Evolutionary conservation across 2,329 filamentous ascomycete genomes (phyloP).

Genomic region (Monilinia laxa): DNA sequence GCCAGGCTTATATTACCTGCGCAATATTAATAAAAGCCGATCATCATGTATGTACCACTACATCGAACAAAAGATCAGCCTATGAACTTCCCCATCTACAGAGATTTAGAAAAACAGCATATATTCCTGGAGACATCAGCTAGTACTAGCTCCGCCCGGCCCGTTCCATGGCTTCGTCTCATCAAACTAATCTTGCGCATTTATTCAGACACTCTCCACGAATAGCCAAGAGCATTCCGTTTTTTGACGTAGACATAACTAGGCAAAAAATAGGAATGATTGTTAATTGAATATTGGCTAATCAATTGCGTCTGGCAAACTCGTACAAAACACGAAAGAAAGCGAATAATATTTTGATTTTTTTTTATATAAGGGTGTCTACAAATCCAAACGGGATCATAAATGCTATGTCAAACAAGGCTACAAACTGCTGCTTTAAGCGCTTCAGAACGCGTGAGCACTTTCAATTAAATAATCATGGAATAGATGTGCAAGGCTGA

Average conservation of each 20-base stretch:
- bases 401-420: background rate
- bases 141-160: background rate
- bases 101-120: background rate
- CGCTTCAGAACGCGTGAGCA: background rate
- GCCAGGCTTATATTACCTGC: background rate
- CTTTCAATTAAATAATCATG: background rate
- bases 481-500: background rate
- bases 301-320: background rate
- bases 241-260: background rate
- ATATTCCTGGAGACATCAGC: background rate
- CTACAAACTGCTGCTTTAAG: background rate
- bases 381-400: background rate
- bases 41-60: no score
- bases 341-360: background rate
- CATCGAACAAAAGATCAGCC: background rate
- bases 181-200: background rate
- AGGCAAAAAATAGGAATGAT: background rate
- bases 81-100: constrained; percentile 1
- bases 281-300: background rate
- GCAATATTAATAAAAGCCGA: background rate
- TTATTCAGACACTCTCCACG: background rate
- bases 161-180: background rate
- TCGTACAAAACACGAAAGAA: background rate
- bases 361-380: background rate
- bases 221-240: no score